Evolutionary conservation across 2,329 filamentous ascomycete species (phyloP), one percentile per base, ranked within the genome.

Genomic region (Pyricularia pennisetigena): DNA sequence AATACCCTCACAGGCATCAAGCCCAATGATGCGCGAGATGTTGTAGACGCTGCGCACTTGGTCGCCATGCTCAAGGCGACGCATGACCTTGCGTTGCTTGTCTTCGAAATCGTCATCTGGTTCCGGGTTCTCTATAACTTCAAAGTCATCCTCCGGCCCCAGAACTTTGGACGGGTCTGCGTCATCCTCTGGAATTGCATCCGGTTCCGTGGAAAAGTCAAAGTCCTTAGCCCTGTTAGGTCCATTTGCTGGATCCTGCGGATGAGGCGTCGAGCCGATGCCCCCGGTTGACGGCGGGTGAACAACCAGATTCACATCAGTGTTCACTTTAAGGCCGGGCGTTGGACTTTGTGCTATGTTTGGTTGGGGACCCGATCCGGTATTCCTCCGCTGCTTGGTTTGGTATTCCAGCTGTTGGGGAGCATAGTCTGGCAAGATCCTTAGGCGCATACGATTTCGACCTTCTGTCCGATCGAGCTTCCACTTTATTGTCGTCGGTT

Each of bases 21-120:
- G 83, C 10, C 95, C 95, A 35, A 97, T 89, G 68, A 99, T 94
- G 12, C 95, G 90, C 20, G 95, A 98, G 66, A 98, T 90, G 73
- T 99, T 99, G 82, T 93, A 97, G 1, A 97, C 93, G 68, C 92
- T 91, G 76, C 97, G 92, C 1, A 99, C 94, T 68, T 94, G 87
- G 74, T 99, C 95, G 5, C 94, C 93, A 14, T 91, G 90, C 73
- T 97, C 90, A 12, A 99, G 83, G 71, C 93, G 94, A 67, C 95
- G 87, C 93, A 98, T 96, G 63, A 99, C 94, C 78, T 97, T 97
- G 63, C 96, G 87, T 74, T 99, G 98, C 81, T 97, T 98, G 78
- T 99, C 96, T 78, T 99, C 96, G 71, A 96, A 96, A 1, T 89
- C 90, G 72, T 90, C 88, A 16, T 88, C 86, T 0, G 79, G 83